These are phyloP conservation scores for Zymoseptoria tritici DNA, from an alignment of 2,329 filamentous ascomycete genomes.

Conservation along the genomic window DNA sequence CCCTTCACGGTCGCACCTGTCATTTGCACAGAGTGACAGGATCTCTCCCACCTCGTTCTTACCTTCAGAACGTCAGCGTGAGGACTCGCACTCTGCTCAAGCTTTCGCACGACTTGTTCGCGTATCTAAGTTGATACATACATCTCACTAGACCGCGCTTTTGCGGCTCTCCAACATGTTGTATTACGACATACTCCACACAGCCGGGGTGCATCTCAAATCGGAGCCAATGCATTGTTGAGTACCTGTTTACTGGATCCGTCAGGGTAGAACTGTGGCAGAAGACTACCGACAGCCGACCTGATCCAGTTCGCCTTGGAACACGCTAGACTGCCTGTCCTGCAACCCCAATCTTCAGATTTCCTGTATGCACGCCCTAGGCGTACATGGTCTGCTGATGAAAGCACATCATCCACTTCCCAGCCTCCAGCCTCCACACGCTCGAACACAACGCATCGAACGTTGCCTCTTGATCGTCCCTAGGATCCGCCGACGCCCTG, in stretches of 20 bases:
- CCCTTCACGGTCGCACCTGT: not conserved
- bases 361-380: not conserved
- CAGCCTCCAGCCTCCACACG: slow-evolving; percentile 23
- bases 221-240: not conserved
- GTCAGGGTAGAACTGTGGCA: not conserved
- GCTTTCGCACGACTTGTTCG: not conserved
- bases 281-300: too few relatives aligned
- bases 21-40: not conserved
- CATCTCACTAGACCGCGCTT: not conserved
- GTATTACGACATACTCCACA: not conserved
- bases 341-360: not conserved
- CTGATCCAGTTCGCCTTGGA: too few relatives aligned
- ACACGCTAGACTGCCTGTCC: too few relatives aligned
- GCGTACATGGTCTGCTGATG: slow-evolving; percentile 25
- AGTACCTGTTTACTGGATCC: not conserved
- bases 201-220: not conserved
- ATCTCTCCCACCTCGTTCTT: not conserved
- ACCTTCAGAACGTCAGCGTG: not conserved
- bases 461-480: slow-evolving; percentile 16
- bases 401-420: slow-evolving; percentile 23
- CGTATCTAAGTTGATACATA: not conserved
- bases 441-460: slow-evolving; percentile 27
- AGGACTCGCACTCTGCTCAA: not conserved
- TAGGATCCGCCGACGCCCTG: slow-evolving; percentile 11
- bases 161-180: not conserved